Percentiles rank a stretch among this genome's conserved stretches.
These are phyloP conservation scores for Paspalum notatum DNA, from an alignment of 176 grass and related monocot genomes.

Conservation along the genomic window DNA sequence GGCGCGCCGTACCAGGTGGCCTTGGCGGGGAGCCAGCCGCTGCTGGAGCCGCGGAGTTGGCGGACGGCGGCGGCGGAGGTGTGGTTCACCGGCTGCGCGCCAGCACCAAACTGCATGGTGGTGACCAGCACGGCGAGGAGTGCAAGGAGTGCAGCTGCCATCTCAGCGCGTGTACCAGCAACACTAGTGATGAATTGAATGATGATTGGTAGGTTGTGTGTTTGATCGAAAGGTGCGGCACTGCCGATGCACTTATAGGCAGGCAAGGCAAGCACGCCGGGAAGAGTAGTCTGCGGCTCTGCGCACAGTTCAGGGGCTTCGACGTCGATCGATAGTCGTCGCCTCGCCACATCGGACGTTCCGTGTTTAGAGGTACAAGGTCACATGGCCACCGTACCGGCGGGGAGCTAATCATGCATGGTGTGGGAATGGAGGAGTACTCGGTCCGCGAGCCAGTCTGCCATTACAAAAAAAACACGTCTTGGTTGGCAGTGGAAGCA, in stretches of 20 bases:
- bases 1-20: conserved; percentile 75
- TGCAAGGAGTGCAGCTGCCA: conserved; percentile 26
- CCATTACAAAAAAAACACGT: conserved; percentile 19
- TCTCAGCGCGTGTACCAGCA: not conserved
- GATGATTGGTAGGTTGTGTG: not conserved
- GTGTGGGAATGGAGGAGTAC: conserved; percentile 33
- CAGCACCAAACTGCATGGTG: not conserved
- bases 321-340: not conserved
- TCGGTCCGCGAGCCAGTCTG: conserved; percentile 37
- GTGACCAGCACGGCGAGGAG: conserved; percentile 14
- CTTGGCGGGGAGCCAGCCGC: conserved; percentile 33
- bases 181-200: too few relatives aligned
- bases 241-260: conserved; percentile 47
- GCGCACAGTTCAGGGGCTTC: too few relatives aligned
- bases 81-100: not conserved
- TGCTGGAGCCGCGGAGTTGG: conserved; percentile 1
- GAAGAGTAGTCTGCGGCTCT: not conserved
- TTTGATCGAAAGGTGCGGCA: not conserved
- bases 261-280: not conserved
- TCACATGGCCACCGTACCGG: conserved; percentile 49
- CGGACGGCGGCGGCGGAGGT: not conserved
- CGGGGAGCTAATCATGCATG: conserved; percentile 43
- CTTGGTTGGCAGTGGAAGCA: not conserved
- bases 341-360: conserved; percentile 35
- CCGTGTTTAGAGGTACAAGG: not conserved